Evolutionary conservation across 2,329 filamentous ascomycete species (phyloP).

Genomic region (Penicillium digitatum): DNA sequence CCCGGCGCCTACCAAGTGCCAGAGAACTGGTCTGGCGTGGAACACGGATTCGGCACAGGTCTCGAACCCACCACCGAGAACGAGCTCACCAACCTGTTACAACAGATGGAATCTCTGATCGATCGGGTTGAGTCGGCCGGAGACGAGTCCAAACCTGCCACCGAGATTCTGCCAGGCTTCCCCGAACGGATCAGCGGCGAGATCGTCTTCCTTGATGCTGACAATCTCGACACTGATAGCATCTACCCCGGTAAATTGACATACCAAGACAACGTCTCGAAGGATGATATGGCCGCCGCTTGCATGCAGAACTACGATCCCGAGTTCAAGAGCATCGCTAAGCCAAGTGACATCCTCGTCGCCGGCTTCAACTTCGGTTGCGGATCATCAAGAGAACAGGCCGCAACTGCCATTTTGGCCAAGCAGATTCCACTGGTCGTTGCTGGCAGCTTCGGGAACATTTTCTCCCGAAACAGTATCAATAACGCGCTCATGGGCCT

Average conservation of each 20-base stretch:
- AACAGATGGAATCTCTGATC: conserved; percentile 62
- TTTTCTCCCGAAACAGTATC: conserved; percentile 40
- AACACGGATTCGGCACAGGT: conserved; percentile 68
- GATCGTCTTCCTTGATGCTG: conserved; percentile 79
- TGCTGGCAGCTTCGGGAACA: conserved; percentile 39
- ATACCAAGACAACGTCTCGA: conserved; percentile 78
- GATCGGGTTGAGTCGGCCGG: conserved; percentile 48
- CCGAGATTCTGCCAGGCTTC: conserved; percentile 78
- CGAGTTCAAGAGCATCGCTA: conserved; percentile 61
- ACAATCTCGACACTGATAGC: conserved; percentile 86
- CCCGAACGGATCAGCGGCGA: conserved; percentile 78
- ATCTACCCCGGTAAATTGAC: conserved; percentile 93
- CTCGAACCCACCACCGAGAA: conserved; percentile 58
- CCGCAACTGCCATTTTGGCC: conserved; percentile 67
- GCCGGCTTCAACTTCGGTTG: conserved; percentile 86
- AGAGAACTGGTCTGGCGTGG: conserved; percentile 57
- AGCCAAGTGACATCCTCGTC: conserved; percentile 74
- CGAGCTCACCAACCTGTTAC: conserved; percentile 67
- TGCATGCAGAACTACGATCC: conserved; percentile 94
- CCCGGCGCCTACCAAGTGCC: conserved; percentile 75
- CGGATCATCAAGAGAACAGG: conserved; percentile 77
- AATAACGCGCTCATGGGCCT: conserved; percentile 43
- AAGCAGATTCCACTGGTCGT: conserved; percentile 39
- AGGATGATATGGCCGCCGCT: conserved; percentile 77
- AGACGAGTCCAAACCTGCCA: conserved; percentile 35